These are phyloP conservation scores for Daedalea quercina DNA, from an alignment of 768 basidiomycete genomes.

Conservation along the genomic window DNA sequence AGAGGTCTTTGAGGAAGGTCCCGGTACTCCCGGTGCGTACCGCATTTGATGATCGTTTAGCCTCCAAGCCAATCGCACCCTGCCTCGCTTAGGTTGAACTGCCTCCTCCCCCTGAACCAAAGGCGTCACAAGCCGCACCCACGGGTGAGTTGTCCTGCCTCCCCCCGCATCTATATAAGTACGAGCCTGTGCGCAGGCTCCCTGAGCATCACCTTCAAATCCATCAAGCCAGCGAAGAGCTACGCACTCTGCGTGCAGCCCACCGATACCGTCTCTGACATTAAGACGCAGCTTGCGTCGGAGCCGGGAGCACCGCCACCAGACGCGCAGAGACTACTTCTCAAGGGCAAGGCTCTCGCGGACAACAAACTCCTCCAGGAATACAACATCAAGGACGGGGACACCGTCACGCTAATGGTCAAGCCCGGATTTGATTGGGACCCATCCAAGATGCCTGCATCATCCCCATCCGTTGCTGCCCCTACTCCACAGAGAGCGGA, in stretches of 20 bases:
- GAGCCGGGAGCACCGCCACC: conserved; percentile 67
- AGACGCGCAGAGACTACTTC: conserved; percentile 76
- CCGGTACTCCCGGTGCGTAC: conserved; percentile 57
- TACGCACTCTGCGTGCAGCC: conserved; percentile 68
- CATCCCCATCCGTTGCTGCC: conserved; percentile 14
- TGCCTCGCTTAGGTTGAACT: conserved; percentile 40
- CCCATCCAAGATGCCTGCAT: conserved; percentile 31
- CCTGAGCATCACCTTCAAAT: conserved; percentile 81
- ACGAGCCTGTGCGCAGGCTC: conserved; percentile 23
- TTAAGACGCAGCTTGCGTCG: conserved; percentile 72
- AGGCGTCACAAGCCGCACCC: conserved; percentile 26
- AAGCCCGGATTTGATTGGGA: conserved; percentile 72
- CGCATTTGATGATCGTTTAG: not conserved
- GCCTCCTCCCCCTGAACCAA: conserved; percentile 54
- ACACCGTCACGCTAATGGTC: conserved; percentile 80
- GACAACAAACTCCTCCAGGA: conserved; percentile 88
- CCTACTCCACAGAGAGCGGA: conserved; percentile 6
- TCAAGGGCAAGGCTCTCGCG: conserved; percentile 91
- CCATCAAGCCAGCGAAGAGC: conserved; percentile 76
- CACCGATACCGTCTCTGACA: conserved; percentile 75
- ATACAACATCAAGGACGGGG: conserved; percentile 76
- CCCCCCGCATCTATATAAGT: not conserved
- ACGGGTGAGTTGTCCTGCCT: conserved; percentile 20
- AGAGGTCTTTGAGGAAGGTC: conserved; percentile 61
- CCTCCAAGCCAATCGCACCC: not conserved